Evolutionary conservation across 2,329 filamentous ascomycete genomes (phyloP).

Genomic region (Aspergillus aculeatinus): DNA sequence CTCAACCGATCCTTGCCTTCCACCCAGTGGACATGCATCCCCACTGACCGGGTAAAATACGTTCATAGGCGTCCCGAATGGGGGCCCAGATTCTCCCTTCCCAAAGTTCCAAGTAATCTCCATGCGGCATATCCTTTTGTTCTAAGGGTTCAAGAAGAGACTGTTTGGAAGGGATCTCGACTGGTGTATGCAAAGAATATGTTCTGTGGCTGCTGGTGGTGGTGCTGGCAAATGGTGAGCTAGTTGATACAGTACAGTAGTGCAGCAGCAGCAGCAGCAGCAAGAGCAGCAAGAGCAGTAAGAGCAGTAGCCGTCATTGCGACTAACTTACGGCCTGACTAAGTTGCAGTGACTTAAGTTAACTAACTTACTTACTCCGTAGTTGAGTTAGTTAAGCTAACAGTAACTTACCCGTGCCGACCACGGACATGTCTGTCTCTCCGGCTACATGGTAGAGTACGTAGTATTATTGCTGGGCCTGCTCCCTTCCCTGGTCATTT

Average conservation of each 20-base stretch:
- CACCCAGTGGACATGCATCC: background rate
- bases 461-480: background rate
- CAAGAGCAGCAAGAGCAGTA: background rate
- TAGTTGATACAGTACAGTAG: no score
- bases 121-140: background rate
- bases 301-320: background rate
- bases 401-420: background rate
- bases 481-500: background rate
- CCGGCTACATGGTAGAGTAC: no score
- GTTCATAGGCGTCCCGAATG: background rate
- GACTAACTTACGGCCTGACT: background rate
- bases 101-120: background rate
- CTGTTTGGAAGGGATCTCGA: background rate
- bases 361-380: no score
- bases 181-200: background rate
- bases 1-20: background rate
- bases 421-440: background rate
- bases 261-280: background rate
- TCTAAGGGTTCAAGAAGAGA: background rate
- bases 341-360: background rate
- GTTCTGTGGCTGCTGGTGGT: background rate
- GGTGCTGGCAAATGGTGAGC: background rate
- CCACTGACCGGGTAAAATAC: background rate
- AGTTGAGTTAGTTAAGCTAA: no score
- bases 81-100: constrained; percentile 2